phyloP scores from a whole-genome alignment of 306 rosid species.

The Quercus variabilis region DNA sequence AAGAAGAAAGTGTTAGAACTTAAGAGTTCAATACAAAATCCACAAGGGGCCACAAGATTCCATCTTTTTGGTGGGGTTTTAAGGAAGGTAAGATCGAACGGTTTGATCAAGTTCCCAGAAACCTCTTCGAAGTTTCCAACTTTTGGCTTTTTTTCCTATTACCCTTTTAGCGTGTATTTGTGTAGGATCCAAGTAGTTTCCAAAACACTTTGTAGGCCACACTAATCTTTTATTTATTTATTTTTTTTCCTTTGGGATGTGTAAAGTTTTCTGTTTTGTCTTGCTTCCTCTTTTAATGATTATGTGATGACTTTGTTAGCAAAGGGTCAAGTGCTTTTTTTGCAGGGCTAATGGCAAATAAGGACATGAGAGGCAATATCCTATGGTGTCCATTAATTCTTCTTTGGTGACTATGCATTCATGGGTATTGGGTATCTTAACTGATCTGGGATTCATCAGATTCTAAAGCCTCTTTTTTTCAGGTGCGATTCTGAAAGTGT shows the following conservation, averaged over 20 bases:
- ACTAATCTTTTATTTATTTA: not conserved
- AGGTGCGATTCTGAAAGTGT: constrained; percentile 38
- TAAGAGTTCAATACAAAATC: constrained; percentile 16
- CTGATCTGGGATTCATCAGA: constrained; percentile 50
- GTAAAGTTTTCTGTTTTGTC: too few relatives aligned
- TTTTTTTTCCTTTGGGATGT: not conserved
- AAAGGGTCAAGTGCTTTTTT: constrained; percentile 18
- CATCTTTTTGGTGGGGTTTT: constrained; percentile 24
- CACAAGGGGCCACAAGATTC: not conserved
- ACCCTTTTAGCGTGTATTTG: constrained; percentile 40
- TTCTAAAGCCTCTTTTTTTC: constrained; percentile 34
- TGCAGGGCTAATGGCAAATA: constrained; percentile 24
- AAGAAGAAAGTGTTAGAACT: constrained; percentile 23
- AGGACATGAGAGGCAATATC: constrained; percentile 21
- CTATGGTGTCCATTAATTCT: constrained; percentile 23
- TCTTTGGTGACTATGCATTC: constrained; percentile 37
- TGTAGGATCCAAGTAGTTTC: constrained; percentile 55
- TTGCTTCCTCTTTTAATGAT: constrained; percentile 1
- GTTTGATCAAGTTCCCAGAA: constrained; percentile 12
- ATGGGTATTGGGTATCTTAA: constrained; percentile 40
- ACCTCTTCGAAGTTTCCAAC: constrained; percentile 13
- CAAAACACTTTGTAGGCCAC: constrained; percentile 27
- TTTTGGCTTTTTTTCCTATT: constrained; percentile 12
- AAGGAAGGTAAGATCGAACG: constrained; percentile 12
- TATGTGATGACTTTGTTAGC: not conserved